Base-by-base conservation (phyloP, 2,329 filamentous ascomycete species). In the Calonectria henricotiae region DNA sequence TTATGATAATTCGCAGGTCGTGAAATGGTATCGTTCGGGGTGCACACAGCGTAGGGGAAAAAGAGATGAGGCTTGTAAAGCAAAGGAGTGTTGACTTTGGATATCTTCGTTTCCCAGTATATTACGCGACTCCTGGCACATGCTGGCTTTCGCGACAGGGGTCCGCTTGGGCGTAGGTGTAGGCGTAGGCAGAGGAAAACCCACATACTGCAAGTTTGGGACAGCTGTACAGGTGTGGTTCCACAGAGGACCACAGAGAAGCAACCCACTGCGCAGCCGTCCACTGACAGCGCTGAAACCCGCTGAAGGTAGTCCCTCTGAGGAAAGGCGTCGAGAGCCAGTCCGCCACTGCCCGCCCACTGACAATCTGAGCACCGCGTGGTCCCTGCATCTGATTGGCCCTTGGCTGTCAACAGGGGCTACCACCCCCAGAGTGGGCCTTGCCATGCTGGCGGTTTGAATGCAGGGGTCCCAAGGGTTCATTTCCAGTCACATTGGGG, bases 101-200 rank as follows among this genome's bases (percentile, higher is more conserved):
- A 70, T 72, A 68, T 63, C 71, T 67, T 74, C 44, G 69, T 69
- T 68, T 72, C 67, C 74, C 73, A 73, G 73, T 69, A 76, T 74
- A 58, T 37, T 73, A 78, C 76, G 76, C 76, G 76, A 78, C 76
- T 46, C 43, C 43, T 46, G 43, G 43, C 43, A 46, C 43, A 46
- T 46, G 43, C 43, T 46, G 43, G 43, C 73, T 79, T 78, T 81
- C 78, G 79, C 79, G 77, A 79, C 71, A 65, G 64, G 65, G 69
- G 43, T 46, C 75, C 69, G 74, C 75, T 78, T 80, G 77, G 81
- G 80, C 80, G 73, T 75, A 77, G 77, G 70, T 68, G 72, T 73
- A 37, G 49, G 44, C 58, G 35, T 51, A 67, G 49, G 35, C 35
- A 11, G 3, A 37, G 35, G 12, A 32, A 66, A 66, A 49, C 63